Percentiles rank a stretch among this genome's conserved stretches.
phyloP scores from a whole-genome alignment of 768 basidiomycete species.

The Phaeolepiota aurea region DNA sequence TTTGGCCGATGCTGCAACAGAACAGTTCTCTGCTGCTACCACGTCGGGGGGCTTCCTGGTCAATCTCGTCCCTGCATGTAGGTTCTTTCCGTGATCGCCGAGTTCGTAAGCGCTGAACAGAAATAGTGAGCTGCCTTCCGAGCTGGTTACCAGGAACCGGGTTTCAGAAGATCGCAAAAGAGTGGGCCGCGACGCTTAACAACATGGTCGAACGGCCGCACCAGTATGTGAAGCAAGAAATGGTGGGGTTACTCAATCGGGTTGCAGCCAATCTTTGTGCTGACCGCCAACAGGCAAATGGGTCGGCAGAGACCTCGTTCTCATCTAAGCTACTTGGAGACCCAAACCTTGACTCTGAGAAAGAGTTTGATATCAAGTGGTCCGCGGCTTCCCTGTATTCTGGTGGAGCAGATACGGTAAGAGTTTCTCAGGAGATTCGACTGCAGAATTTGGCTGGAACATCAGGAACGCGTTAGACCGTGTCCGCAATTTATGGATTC shows the following conservation, averaged over 20 bases:
- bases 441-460: too few relatives aligned
- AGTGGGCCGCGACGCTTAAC: constrained; percentile 32
- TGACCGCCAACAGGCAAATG: constrained; percentile 12
- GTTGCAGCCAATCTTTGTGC: background rate
- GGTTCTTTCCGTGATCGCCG: constrained; percentile 7
- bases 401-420: constrained; percentile 33
- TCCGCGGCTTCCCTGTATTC: constrained; percentile 39
- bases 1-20: constrained; percentile 27
- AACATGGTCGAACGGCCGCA: constrained; percentile 40
- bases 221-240: constrained; percentile 31
- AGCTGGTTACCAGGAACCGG: constrained; percentile 53
- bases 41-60: constrained; percentile 39
- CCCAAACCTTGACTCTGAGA: constrained; percentile 13
- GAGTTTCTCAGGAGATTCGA: too few relatives aligned
- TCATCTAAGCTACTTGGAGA: constrained; percentile 23
- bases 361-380: constrained; percentile 33
- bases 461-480: too few relatives aligned
- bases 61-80: constrained; percentile 39
- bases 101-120: background rate
- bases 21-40: constrained; percentile 28
- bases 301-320: constrained; percentile 24
- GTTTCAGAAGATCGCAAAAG: constrained; percentile 38
- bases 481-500: constrained; percentile 26
- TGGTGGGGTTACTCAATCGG: constrained; percentile 22
- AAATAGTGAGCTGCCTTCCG: constrained; percentile 35